Conservation (phyloP, 257 asterid species). For the Gardenia jasminoides region DNA sequence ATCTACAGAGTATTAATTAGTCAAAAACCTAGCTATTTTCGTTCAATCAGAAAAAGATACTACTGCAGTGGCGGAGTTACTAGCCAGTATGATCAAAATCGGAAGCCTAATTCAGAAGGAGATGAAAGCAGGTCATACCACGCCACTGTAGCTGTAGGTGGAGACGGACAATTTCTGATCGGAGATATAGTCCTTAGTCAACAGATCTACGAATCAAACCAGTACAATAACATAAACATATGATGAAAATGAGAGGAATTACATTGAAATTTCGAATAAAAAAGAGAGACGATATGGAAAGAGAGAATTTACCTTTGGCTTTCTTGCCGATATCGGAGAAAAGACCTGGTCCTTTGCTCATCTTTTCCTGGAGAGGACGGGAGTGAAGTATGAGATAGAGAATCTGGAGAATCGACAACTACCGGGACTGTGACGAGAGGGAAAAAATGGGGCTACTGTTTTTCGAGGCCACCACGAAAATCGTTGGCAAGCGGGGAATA, state of each 20-base stretch:
- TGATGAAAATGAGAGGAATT: neutral
- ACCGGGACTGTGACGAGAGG: neutral
- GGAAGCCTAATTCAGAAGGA: neutral
- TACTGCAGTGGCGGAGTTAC: neutral
- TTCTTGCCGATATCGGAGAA: constrained; percentile 89
- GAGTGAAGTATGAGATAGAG: constrained; percentile 23
- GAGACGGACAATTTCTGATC: constrained; percentile 88
- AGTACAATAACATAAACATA: neutral
- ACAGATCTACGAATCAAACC: constrained; percentile 61
- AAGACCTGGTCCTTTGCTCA: constrained; percentile 97
- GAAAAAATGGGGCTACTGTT: constrained; percentile 10
- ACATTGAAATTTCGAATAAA: neutral
- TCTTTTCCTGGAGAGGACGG: constrained; percentile 25
- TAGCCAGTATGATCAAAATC: neutral
- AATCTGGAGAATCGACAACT: constrained; percentile 12
- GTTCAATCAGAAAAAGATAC: neutral
- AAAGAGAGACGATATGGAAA: neutral
- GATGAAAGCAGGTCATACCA: constrained; percentile 44
- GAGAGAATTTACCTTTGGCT: constrained; percentile 69
- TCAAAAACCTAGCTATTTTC: neutral
- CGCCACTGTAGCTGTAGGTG: constrained; percentile 74
- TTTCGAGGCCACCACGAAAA: constrained; percentile 19
- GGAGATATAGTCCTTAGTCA: constrained; percentile 73
- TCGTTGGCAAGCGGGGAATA: constrained; percentile 1
- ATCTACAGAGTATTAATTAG: neutral